Conservation (phyloP, 2,329 filamentous ascomycete genomes). For the Chrysosporium queenslandicum region DNA sequence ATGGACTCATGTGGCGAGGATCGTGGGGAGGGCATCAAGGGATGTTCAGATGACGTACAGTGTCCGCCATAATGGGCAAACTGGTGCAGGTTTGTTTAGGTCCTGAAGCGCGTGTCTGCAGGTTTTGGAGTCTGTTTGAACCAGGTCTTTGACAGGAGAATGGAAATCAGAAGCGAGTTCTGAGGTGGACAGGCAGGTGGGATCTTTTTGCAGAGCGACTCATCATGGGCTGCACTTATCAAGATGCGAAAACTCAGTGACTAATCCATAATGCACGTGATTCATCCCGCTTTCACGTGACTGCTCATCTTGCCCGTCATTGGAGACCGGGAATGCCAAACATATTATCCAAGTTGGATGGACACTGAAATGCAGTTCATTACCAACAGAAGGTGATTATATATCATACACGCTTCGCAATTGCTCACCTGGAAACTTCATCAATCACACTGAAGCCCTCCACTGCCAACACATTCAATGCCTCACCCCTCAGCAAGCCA, state of each 20-base stretch:
- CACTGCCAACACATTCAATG: background rate
- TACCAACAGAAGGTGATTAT: too few species aligned
- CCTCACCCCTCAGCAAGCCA: background rate
- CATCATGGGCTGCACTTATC: background rate
- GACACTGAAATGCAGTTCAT: too few species aligned
- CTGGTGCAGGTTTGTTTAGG: background rate
- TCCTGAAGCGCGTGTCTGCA: background rate
- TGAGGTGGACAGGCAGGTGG: background rate
- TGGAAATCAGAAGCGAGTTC: background rate
- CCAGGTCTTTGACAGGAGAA: background rate
- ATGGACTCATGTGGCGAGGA: constrained; percentile 13
- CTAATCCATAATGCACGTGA: constrained; percentile 1
- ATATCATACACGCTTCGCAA: too few species aligned
- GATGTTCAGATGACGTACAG: constrained; percentile 38
- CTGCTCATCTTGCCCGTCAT: background rate
- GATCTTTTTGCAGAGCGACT: constrained; percentile 1
- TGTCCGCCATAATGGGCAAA: constrained; percentile 32
- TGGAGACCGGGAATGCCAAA: background rate
- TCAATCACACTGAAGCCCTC: too few species aligned
- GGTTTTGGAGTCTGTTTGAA: background rate
- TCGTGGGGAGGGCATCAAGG: constrained; percentile 24
- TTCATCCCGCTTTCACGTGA: background rate
- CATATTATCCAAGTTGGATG: too few species aligned
- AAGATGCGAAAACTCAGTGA: constrained; percentile 5
- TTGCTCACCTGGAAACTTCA: too few species aligned